Base-by-base conservation (phyloP, 768 basidiomycete genomes). In the Leucocoprinus birnbaumii region DNA sequence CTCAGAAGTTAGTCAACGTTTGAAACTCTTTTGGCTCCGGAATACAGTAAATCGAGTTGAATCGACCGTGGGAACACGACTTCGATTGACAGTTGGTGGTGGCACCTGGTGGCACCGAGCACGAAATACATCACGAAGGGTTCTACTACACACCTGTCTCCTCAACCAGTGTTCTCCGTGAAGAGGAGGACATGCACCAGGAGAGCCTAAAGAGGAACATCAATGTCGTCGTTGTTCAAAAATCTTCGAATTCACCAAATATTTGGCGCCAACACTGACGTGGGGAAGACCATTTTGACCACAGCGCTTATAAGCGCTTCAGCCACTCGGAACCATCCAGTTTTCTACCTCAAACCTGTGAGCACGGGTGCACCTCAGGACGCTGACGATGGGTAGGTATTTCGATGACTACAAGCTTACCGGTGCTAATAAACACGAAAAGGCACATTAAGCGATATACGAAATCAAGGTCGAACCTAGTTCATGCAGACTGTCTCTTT, bases 191-290 rank as follows among this genome's bases (percentile, higher is more conserved):
- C 22, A 53, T 53, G 51, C 16, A 44, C 31, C 10, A 38, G 38
- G 9, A 16, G 38, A 38, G 13, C 9, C 38, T 38, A 14, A 31
- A 31, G 31, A 31, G 31, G 18, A 19, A 16, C 31, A 16, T 19
- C 19, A n/a, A 94, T 94, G 92, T 83, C 89, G 47, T 79, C 87
- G 19, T 85, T 98, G 43, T 95, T 89, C 76, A 86, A 83, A 63
- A 80, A 94, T 65, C 79, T 98, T 31, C 84, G 92, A 16, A 74
- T 94, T 26, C 91, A 94, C 68, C 92, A 96, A 66, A 75, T 98
- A 56, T 96, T 97, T 64, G 96, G 96, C 27, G 94, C 95, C 1
- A 97, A 96, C 70, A 98, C 96, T 2, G 86, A 94, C 69, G 94
- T 98, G 48, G 96, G 96, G 24, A 98, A 98, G 72, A 97, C 95